Base-by-base conservation (phyloP, 1,284 basidiomycete species). In the Porodaedalea pini region DNA sequence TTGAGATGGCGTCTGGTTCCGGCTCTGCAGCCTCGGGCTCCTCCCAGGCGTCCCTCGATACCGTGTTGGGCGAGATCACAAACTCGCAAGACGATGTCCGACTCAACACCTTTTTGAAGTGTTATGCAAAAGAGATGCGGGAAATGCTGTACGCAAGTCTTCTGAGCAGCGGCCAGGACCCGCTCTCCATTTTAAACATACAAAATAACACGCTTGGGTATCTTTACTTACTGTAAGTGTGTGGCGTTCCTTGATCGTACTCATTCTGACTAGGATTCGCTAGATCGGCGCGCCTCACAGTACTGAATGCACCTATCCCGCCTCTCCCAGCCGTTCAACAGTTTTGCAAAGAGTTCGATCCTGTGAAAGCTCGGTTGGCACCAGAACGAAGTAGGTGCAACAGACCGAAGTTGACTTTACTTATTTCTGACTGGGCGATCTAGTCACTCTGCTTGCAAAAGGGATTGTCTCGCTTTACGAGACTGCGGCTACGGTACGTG, bases 221-320 rank as follows among this genome's bases (percentile, higher is more conserved):
- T 41, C 69, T 91, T 32, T 86, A 83, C 64, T 84, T 91, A 40
- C 67, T 91, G 88, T 90, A 64, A 71, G 86, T 75, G 17, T 32
- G 27, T 56, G 48, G 4, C 3, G n/a, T 23, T n/a, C n/a, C 41
- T 54, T 53, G 48, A 36, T 43, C 29, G 15, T 6, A 10, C 34
- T 32, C 47, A 2, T 41, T 5, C 23, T 1, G 15, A 15, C 2
- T 52, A 31, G 41, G 37, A n/a, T 15, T 19, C 49, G 15, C 13
- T 64, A 86, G 82, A 63, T 81, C 78, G 17, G 81, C 85, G 58
- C 72, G 66, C 48, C 69, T 73, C 10, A 67, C 67, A 23, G 72
- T 73, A 39, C 69, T 71, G 6, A 54, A 62, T 15, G 53, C 62
- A 1, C 59, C 68, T 0, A 62, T 66, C 5, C 73, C 73, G 0